Percentiles rank a stretch among this genome's conserved stretches.
Evolutionary conservation across 2,329 filamentous ascomycete species (phyloP).

Genomic region (Trichoderma atroviride): DNA sequence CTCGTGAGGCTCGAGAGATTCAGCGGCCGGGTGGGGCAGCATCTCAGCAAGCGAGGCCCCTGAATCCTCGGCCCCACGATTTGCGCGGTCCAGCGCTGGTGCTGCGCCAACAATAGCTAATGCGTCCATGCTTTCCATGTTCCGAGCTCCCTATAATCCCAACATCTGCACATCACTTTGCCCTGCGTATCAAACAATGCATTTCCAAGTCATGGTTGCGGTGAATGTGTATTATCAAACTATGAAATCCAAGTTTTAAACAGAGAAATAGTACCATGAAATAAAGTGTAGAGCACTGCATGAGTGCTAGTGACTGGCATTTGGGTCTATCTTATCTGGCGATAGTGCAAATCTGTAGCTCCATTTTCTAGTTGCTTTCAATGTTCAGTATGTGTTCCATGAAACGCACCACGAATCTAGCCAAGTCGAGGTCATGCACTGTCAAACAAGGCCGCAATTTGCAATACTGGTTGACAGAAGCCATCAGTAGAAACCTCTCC

Average conservation of each 20-base stretch:
- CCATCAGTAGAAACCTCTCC: background rate
- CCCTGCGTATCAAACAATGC: background rate
- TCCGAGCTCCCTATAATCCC: background rate
- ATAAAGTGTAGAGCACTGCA: background rate
- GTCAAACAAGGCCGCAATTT: background rate
- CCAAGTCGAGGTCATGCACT: background rate
- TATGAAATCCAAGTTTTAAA: background rate
- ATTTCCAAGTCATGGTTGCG: background rate
- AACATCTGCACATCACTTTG: background rate
- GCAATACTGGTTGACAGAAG: background rate
- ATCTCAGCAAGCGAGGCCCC: conserved; percentile 23
- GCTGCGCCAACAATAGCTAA: background rate
- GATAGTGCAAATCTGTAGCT: background rate
- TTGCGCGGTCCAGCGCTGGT: background rate
- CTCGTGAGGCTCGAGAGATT: conserved; percentile 24
- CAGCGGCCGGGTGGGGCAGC: conserved; percentile 18
- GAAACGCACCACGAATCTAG: background rate
- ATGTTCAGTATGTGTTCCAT: background rate
- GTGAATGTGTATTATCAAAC: background rate
- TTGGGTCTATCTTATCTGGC: background rate
- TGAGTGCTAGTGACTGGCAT: background rate
- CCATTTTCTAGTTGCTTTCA: background rate
- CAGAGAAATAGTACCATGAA: background rate
- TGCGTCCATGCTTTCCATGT: background rate
- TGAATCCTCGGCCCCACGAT: conserved; percentile 25